These are phyloP conservation scores for Parastagonospora avenae DNA, from an alignment of 2,329 filamentous ascomycete species.

Conservation along the genomic window DNA sequence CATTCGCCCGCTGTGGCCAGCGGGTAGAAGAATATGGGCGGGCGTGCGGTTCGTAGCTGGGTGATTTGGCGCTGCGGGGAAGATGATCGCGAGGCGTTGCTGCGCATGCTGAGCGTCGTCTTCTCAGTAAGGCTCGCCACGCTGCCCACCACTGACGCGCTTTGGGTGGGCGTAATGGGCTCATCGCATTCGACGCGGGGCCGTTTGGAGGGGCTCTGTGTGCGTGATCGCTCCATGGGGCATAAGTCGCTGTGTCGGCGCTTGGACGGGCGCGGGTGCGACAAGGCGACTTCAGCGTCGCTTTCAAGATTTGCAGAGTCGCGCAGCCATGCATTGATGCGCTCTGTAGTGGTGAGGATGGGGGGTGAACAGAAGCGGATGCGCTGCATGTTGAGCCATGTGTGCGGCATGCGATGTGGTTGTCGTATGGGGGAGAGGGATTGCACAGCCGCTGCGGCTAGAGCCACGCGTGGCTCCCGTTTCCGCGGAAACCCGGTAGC, in stretches of 20 bases:
- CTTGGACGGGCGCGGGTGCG: conserved; percentile 1
- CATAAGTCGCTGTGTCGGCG: background rate
- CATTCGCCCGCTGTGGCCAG: no score
- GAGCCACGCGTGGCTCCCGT: no score
- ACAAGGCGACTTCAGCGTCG: conserved; percentile 1
- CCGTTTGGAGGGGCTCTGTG: conserved; percentile 1
- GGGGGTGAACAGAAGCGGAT: background rate
- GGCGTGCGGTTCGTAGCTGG: no score
- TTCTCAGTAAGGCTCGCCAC: no score
- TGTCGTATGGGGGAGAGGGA: no score
- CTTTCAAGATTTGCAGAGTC: background rate
- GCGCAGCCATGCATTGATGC: background rate
- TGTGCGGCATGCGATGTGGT: no score
- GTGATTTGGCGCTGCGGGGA: no score
- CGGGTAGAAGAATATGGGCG: no score
- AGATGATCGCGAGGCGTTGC: no score
- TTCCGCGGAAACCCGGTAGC: no score
- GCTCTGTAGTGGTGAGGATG: background rate
- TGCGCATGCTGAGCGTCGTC: no score
- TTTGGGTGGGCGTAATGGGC: background rate
- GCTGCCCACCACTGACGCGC: background rate
- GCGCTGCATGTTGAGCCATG: background rate
- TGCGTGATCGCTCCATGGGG: conserved; percentile 1
- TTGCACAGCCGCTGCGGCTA: no score
- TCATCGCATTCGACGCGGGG: background rate